phyloP scores from a whole-genome alignment of 306 rosid genomes.

The Dryas drummondii region DNA sequence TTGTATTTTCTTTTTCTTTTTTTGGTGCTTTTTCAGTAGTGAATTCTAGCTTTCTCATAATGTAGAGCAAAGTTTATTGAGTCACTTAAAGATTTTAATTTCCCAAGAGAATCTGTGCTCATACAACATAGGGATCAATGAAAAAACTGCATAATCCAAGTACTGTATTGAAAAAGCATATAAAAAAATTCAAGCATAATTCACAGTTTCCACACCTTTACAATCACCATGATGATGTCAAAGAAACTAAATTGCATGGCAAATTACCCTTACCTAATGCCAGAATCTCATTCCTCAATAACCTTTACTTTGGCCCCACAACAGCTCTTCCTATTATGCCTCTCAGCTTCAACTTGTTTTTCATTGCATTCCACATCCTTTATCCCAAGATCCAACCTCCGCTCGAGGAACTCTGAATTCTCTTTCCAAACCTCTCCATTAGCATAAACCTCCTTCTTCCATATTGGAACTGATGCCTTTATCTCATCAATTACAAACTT shows the following conservation, averaged over 20 bases:
- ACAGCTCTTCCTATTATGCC: conserved; percentile 44
- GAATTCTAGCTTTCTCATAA: too few species aligned
- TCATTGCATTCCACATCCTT: conserved; percentile 31
- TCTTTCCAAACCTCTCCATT: conserved; percentile 98
- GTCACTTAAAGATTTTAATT: too few species aligned
- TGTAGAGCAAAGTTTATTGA: too few species aligned
- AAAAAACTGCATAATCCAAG: too few species aligned
- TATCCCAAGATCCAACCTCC: conserved; percentile 56
- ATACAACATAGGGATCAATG: too few species aligned
- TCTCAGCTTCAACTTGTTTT: conserved; percentile 26
- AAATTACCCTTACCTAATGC: too few species aligned
- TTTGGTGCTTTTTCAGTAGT: too few species aligned
- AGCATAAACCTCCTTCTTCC: conserved; percentile 90
- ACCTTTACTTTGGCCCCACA: conserved; percentile 63
- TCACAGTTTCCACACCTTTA: too few species aligned
- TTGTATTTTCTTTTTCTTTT: too few species aligned
- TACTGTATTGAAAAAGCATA: too few species aligned
- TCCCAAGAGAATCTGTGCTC: too few species aligned
- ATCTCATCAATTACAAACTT: conserved; percentile 76
- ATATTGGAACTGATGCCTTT: conserved; percentile 86
- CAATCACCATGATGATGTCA: not conserved
- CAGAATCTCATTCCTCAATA: conserved; percentile 36
- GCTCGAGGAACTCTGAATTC: conserved; percentile 75
- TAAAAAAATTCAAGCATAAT: too few species aligned
- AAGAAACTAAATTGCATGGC: not conserved